Percentiles rank a stretch among this genome's conserved stretches.
Evolutionary conservation across 306 rosid genomes (phyloP).

Genomic region (Prunus salicina): DNA sequence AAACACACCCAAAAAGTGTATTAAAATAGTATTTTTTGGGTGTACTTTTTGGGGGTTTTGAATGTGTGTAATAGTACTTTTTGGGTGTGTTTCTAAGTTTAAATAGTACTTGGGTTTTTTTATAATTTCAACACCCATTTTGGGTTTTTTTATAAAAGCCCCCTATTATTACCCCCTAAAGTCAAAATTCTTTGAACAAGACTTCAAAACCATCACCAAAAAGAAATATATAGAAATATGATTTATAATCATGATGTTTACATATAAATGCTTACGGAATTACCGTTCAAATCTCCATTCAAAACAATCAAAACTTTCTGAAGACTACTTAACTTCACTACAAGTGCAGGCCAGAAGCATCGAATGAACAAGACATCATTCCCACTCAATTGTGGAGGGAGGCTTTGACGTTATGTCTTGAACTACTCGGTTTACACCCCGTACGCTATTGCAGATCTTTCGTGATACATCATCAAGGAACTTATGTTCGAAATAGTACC

Average conservation of each 20-base stretch:
- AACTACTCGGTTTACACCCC: conserved; percentile 86
- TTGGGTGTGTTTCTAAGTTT: too few relatives aligned
- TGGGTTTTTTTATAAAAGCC: too few relatives aligned
- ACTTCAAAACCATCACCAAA: background rate
- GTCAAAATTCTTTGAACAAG: background rate
- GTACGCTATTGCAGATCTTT: conserved; percentile 84
- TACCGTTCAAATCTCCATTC: background rate
- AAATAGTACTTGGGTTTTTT: too few relatives aligned
- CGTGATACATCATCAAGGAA: conserved; percentile 74
- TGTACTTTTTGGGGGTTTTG: too few relatives aligned
- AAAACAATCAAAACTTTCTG: background rate
- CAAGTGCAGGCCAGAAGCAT: background rate
- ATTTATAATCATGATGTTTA: conserved; percentile 1
- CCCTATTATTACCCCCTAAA: too few relatives aligned
- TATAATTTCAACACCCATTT: too few relatives aligned
- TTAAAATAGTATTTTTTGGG: too few relatives aligned
- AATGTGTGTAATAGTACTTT: too few relatives aligned
- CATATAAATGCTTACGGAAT: background rate
- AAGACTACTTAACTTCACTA: background rate
- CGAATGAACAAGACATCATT: conserved; percentile 26
- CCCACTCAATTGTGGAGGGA: conserved; percentile 98
- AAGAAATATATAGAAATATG: background rate
- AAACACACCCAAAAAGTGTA: too few relatives aligned
- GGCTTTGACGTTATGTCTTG: conserved; percentile 97
- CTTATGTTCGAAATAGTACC: conserved; percentile 85